Evolutionary conservation across 2,329 filamentous ascomycete genomes (phyloP).

Genomic region (Ophiostoma sp.): DNA sequence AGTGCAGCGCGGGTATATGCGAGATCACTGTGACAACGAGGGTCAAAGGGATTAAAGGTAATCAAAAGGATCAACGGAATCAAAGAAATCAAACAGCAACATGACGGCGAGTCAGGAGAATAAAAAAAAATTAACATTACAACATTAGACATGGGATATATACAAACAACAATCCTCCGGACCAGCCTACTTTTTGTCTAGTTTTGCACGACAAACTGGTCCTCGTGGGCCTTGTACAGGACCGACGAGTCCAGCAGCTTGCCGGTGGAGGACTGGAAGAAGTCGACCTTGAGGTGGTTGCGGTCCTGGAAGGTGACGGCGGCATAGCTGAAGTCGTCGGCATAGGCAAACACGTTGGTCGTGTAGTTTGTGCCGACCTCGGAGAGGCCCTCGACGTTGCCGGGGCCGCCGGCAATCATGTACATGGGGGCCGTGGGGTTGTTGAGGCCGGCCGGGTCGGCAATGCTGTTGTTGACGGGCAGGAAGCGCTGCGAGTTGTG

Average conservation of each 20-base stretch:
- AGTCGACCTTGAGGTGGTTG: conserved; percentile 46
- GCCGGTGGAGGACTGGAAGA: conserved; percentile 46
- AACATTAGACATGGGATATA: neutral
- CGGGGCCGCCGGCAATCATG: conserved; percentile 50
- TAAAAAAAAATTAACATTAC: neutral
- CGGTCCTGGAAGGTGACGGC: conserved; percentile 43
- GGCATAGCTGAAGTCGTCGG: conserved; percentile 49
- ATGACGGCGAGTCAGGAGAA: no score
- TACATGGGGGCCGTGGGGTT: conserved; percentile 47
- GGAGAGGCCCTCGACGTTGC: conserved; percentile 51
- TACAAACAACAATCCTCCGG: neutral
- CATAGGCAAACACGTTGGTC: conserved; percentile 47
- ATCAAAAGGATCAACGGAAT: no score
- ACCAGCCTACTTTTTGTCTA: conserved; percentile 29
- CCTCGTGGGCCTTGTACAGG: conserved; percentile 45
- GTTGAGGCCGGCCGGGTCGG: conserved; percentile 37
- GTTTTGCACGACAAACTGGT: conserved; percentile 42
- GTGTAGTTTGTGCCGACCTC: conserved; percentile 39
- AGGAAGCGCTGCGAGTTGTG: conserved; percentile 54
- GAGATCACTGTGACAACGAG: no score
- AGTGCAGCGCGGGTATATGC: no score
- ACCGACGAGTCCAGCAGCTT: conserved; percentile 44
- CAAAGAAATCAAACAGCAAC: no score
- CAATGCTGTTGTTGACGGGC: conserved; percentile 36
- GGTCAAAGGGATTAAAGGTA: no score